Percentiles rank a stretch among this genome's conserved stretches.
Evolutionary conservation across 2,329 filamentous ascomycete species (phyloP).

Genomic region (Fusarium pseudograminearum): DNA sequence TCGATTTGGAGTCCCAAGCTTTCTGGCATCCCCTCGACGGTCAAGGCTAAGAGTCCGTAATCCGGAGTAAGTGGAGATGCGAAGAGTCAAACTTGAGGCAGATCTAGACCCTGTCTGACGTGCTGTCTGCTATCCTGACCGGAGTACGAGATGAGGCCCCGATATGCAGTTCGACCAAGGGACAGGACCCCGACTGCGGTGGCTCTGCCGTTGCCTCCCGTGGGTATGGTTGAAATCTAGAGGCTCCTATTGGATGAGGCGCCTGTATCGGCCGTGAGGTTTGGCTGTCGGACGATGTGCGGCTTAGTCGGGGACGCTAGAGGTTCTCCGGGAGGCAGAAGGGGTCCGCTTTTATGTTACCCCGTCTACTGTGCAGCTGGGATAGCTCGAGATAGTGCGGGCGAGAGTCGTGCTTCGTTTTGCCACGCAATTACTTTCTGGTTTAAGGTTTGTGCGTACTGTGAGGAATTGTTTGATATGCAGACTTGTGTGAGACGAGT

Average conservation of each 20-base stretch:
- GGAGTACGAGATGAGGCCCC: conserved; percentile 21
- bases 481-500: neutral
- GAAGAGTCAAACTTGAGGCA: conserved; percentile 16
- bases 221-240: conserved; percentile 15
- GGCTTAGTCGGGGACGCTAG: conserved; percentile 35
- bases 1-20: neutral
- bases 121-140: neutral
- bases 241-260: conserved; percentile 23
- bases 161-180: conserved; percentile 18
- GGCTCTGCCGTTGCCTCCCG: conserved; percentile 22
- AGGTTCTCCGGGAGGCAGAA: conserved; percentile 19
- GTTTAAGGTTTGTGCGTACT: neutral
- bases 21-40: neutral
- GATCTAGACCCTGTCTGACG: conserved; percentile 24
- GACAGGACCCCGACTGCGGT: conserved; percentile 13
- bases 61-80: conserved; percentile 31
- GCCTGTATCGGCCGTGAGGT: conserved; percentile 23
- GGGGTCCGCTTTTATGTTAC: conserved; percentile 21
- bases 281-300: conserved; percentile 25
- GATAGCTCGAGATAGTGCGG: conserved; percentile 25
- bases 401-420: conserved; percentile 12
- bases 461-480: neutral
- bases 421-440: conserved; percentile 19
- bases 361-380: conserved; percentile 22
- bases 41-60: conserved; percentile 20